Conservation (phyloP, 768 basidiomycete genomes). For the Boletus sensibilis region DNA sequence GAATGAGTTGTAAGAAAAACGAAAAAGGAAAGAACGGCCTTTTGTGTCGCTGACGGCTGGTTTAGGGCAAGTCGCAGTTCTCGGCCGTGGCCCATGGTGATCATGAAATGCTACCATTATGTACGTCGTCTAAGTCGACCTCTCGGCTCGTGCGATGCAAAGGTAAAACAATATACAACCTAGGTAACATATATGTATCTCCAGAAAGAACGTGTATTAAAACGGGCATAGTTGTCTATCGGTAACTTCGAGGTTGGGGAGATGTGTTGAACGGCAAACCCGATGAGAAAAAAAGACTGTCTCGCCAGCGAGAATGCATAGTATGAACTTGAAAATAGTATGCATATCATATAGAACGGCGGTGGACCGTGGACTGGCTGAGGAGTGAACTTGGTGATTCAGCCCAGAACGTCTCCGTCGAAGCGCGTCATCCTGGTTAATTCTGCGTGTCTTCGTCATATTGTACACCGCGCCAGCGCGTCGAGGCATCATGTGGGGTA, state of each 20-base stretch:
- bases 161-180: background rate
- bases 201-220: constrained; percentile 26
- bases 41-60: background rate
- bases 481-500: constrained; percentile 4
- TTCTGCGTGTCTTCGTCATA: constrained; percentile 7
- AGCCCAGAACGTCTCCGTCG: background rate
- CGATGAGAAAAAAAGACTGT: background rate
- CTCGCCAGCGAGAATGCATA: constrained; percentile 12
- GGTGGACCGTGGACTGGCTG: background rate
- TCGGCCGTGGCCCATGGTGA: too few relatives aligned
- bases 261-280: background rate
- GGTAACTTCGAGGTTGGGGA: background rate
- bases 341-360: constrained; percentile 1
- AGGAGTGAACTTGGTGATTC: background rate
- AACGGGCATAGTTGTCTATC: constrained; percentile 15
- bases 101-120: background rate
- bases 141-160: background rate
- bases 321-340: background rate
- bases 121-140: background rate
- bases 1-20: constrained; percentile 28
- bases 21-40: fast-evolving
- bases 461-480: constrained; percentile 26
- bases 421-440: background rate
- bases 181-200: constrained; percentile 8
- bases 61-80: constrained; percentile 24